A percentile compares a stretch with the other conserved stretches of the same genome.
Conservation (phyloP, 1,139 yeast genomes). For the Saccharomyces hybrid region DNA sequence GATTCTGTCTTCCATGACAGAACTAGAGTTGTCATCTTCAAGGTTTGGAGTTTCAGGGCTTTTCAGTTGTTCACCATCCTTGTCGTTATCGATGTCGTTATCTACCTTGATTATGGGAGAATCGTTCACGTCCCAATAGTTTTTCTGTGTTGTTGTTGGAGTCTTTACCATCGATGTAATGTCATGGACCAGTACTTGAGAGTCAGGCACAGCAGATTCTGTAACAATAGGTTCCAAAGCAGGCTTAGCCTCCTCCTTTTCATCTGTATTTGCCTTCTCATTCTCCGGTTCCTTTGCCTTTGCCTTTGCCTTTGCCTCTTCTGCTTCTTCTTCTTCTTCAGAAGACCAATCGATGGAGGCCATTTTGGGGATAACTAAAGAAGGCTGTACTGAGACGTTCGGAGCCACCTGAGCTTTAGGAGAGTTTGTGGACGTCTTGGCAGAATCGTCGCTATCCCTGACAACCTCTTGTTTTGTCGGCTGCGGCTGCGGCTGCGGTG, state of each 20-base stretch:
- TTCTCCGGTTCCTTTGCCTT: background rate
- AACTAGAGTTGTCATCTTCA: background rate
- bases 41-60: background rate
- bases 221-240: background rate
- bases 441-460: background rate
- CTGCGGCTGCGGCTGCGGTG: background rate
- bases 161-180: background rate
- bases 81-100: background rate
- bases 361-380: constrained; percentile 66
- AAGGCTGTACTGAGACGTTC: constrained; percentile 36
- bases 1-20: background rate
- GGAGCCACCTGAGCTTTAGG: background rate
- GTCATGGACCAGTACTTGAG: constrained; percentile 1
- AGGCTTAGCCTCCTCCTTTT: constrained; percentile 1
- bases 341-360: constrained; percentile 78
- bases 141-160: background rate
- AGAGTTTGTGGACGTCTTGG: background rate
- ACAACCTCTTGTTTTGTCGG: background rate
- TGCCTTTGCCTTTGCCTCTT: background rate
- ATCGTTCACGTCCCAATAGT: background rate
- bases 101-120: background rate
- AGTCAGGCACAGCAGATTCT: background rate
- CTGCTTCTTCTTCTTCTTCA: constrained; percentile 52
- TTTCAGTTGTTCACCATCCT: background rate
- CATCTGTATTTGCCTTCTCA: background rate